phyloP scores from a whole-genome alignment of 2,329 filamentous ascomycete species.

The Bipolaris cookei region DNA sequence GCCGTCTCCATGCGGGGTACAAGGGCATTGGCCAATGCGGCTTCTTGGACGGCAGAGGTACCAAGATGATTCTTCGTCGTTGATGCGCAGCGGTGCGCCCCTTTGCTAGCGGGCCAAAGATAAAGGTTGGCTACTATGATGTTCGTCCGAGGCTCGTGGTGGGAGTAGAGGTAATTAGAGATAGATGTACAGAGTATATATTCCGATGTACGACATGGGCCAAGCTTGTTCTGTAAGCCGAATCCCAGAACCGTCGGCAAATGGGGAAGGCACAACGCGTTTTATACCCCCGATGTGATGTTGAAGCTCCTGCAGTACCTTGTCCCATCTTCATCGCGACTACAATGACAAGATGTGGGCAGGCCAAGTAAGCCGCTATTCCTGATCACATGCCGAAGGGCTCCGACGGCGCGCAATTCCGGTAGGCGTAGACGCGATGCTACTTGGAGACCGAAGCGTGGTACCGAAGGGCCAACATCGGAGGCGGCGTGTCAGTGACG shows the following conservation, averaged over 20 bases:
- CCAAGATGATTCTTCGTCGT: neutral
- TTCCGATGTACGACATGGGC: neutral
- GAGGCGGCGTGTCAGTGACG: conserved; percentile 16
- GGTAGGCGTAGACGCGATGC: conserved; percentile 10
- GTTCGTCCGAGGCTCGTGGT: neutral
- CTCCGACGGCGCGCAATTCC: conserved; percentile 13
- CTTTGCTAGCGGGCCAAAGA: neutral
- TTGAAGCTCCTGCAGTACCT: neutral
- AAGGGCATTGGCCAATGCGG: neutral
- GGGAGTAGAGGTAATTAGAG: neutral
- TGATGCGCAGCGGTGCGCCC: neutral
- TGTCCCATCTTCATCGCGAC: neutral
- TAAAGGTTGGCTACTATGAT: neutral
- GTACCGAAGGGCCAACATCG: conserved; percentile 8
- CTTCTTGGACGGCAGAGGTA: neutral
- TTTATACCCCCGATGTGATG: neutral
- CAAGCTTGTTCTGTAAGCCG: neutral
- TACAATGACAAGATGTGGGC: neutral
- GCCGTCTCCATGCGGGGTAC: conserved; percentile 5
- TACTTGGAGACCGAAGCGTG: conserved; percentile 4
- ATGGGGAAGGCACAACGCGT: neutral
- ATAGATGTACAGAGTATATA: too few relatives aligned
- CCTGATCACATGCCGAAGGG: neutral
- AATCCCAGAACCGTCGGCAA: too few relatives aligned
- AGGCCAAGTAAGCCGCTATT: conserved; percentile 3